A percentile compares a stretch with the other conserved stretches of the same genome.
These are phyloP conservation scores for Lithospermum erythrorhizon DNA, from an alignment of 257 asterid genomes.

Conservation along the genomic window DNA sequence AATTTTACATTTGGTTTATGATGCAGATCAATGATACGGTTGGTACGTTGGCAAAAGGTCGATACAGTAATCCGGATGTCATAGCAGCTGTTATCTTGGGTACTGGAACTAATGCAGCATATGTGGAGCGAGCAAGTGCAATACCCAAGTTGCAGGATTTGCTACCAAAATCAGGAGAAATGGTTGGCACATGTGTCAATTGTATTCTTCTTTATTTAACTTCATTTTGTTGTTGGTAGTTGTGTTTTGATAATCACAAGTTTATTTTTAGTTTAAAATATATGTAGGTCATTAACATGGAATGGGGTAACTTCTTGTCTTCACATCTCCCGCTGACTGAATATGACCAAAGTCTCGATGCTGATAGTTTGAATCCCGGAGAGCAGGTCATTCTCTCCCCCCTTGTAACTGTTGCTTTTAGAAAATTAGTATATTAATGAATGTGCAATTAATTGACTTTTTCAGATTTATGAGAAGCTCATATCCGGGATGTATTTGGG, in stretches of 20 bases:
- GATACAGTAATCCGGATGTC: conserved; percentile 52
- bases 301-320: conserved; percentile 90
- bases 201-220: conserved; percentile 7
- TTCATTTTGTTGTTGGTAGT: neutral
- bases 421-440: neutral
- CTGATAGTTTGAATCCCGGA: conserved; percentile 82
- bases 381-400: conserved; percentile 52
- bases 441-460: conserved; percentile 9
- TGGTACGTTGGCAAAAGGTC: conserved; percentile 87
- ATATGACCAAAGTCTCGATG: conserved; percentile 65
- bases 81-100: conserved; percentile 88
- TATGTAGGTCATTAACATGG: conserved; percentile 84
- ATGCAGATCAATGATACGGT: conserved; percentile 83
- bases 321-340: conserved; percentile 81
- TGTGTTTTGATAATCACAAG: neutral
- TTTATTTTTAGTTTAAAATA: neutral
- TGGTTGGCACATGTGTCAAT: conserved; percentile 36
- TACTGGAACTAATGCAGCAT: conserved; percentile 96
- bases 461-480: conserved; percentile 77
- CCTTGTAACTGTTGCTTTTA: neutral
- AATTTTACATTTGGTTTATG: neutral
- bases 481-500: conserved; percentile 97
- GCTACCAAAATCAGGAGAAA: conserved; percentile 65
- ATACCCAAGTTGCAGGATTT: conserved; percentile 83
- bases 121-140: conserved; percentile 65